Conservation (phyloP, 257 asterid genomes). For the Forsythia suspensa region DNA sequence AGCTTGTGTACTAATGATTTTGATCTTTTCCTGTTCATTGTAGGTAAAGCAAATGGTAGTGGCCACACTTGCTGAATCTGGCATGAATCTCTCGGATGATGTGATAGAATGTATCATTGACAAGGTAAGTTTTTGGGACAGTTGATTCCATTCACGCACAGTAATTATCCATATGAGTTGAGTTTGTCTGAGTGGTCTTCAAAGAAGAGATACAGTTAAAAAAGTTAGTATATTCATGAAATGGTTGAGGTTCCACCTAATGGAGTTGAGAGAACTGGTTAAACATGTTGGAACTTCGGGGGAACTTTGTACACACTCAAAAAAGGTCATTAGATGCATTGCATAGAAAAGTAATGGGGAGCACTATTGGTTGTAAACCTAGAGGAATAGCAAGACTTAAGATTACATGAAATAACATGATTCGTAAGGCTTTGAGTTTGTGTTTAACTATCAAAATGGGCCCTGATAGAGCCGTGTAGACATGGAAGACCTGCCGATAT, state of each 20-base stretch:
- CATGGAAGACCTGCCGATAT: not conserved
- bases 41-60: constrained; percentile 97
- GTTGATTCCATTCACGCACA: not conserved
- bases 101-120: constrained; percentile 77
- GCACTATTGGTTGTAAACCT: not conserved
- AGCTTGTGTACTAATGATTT: constrained; percentile 13
- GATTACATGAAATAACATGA: not conserved
- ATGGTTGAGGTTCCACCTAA: not conserved
- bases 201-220: not conserved
- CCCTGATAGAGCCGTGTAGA: not conserved
- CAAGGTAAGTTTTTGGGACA: constrained; percentile 46
- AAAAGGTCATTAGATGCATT: not conserved
- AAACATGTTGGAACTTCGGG: not conserved
- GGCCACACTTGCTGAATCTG: constrained; percentile 94
- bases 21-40: constrained; percentile 21
- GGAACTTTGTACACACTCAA: not conserved
- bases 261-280: not conserved
- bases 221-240: no score
- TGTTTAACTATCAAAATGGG: not conserved
- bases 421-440: not conserved
- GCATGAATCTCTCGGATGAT: constrained; percentile 88
- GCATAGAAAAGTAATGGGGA: not conserved
- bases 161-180: not conserved
- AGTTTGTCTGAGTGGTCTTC: not conserved
- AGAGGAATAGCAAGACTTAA: not conserved